Base-by-base conservation (phyloP, 148 eudicot genomes). In the Vaccinium darrowii region DNA sequence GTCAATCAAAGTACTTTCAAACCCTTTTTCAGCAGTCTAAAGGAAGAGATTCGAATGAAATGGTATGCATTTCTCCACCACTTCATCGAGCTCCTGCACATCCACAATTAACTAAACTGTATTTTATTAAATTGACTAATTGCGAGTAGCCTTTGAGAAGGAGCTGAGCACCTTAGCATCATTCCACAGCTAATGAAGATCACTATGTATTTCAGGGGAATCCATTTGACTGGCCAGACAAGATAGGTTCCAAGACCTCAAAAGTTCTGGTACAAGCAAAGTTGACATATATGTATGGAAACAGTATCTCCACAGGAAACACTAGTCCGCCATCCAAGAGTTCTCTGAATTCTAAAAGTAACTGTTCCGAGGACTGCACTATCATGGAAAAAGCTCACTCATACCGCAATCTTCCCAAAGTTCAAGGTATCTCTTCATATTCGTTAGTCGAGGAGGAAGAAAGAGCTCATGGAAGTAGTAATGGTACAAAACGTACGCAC, bases 1-100 rank as follows among this genome's bases (percentile, higher is more conserved):
- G 84, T 92, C 90, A 91, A 86, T 95, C 98, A 54, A 95, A 94
- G 83, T 88, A 91, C 84, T 93, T 92, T 65, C 92, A 82, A 36
- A 86, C 91, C 76, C 91, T 91, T 77, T 49, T 87, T 72, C 92
- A 86, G 85, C 93, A 90, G 60, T 84, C 91, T 54, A 90, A 85
- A 79, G 91, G 84, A 78, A 90, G 27, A 67, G 30, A 84, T 85
- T 36, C 53, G 3, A 80, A 80, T 88, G 90, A 80, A 79, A 15
- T 19, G 89, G 97, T 96, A 92, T 81, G 91, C 47, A 76, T 47
- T 85, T 23, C 72, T 82, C 60, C 54, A 65, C 10, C 19, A 10
- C 27, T 33, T 21, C 23, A 69, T 30, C 12, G 30, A 27, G 62
- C 75, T 81, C 36, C 49, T 72, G 13, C 83, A 50, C 25, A 50